Conservation (phyloP, 495 filamentous ascomycete species). For the Aspergillus avenaceus region DNA sequence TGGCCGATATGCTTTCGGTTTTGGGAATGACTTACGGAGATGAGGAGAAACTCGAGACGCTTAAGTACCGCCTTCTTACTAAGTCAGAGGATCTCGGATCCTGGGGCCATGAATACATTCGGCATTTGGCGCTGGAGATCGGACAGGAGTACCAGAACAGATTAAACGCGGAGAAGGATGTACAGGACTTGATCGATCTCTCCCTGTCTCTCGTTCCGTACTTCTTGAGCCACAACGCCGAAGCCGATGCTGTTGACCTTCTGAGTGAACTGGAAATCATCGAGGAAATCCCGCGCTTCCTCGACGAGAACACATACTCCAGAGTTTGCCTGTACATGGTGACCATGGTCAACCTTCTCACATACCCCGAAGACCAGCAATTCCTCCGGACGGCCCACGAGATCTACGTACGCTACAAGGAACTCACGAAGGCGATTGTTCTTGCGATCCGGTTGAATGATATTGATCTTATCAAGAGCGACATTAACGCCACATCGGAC, state of each 20-base stretch:
- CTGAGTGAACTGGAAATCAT: slow-evolving; percentile 97
- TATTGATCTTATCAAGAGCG: slow-evolving; percentile 67
- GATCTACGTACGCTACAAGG: slow-evolving; percentile 89
- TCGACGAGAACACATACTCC: slow-evolving; percentile 91
- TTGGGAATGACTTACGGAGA: slow-evolving; percentile 99
- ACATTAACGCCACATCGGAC: slow-evolving; percentile 77
- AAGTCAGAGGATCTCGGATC: slow-evolving; percentile 90
- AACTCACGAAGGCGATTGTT: slow-evolving; percentile 87
- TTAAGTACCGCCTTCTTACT: slow-evolving; percentile 89
- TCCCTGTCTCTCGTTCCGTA: slow-evolving; percentile 83
- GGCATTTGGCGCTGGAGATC: slow-evolving; percentile 92
- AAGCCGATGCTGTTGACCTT: slow-evolving; percentile 95
- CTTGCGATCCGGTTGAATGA: slow-evolving; percentile 94
- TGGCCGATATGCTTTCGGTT: slow-evolving; percentile 94
- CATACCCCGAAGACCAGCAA: slow-evolving; percentile 92
- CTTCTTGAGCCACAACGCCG: slow-evolving; percentile 94
- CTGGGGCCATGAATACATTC: slow-evolving; percentile 98
- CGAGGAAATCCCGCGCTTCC: slow-evolving; percentile 78
- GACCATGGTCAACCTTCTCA: slow-evolving; percentile 96
- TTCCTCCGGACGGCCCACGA: slow-evolving; percentile 87
- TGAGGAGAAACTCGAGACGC: slow-evolving; percentile 88
- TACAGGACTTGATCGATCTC: slow-evolving; percentile 75
- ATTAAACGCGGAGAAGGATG: slow-evolving; percentile 57
- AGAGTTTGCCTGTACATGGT: slow-evolving; percentile 97
- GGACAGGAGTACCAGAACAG: slow-evolving; percentile 88